Base-by-base conservation (phyloP, 768 basidiomycete species). In the Amanita muscaria region DNA sequence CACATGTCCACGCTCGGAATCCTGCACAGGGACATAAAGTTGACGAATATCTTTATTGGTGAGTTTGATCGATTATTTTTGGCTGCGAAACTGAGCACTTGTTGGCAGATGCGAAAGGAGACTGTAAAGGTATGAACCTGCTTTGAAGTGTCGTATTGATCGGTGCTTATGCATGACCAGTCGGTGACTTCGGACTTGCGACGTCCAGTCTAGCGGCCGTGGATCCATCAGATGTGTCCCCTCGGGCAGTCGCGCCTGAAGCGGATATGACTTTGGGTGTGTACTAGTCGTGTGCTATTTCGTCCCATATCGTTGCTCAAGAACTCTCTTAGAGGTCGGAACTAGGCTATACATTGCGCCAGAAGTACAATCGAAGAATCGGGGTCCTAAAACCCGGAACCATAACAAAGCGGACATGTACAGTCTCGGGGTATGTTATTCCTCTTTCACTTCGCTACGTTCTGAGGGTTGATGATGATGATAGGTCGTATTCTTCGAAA, bases 401-500 rank as follows among this genome's bases (percentile, higher is more conserved):
- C 88, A 89, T 51, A 78, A 70, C 27, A 94, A 93, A 56, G 92
- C 90, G 0, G 93, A 97, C 55, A 83, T 97, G 75, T 97, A 93
- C 58, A 91, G 89, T 59, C 74, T 94, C 8, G 93, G 92, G 18
- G 89, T 90, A 57, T 41, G 80, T 68, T 7, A 9, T 16, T 12
- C 10, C 14, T 44, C 11, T 16, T 33, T 27, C 8, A 15, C 6
- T 16, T n/a, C 21, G 15, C 45, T 16, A 33, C 15, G 8, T n/a
- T 30, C 15, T 9, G 3, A 12, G 11, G 12, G 22, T 14, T 43
- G 2, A 25, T 50, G 16, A 44, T 46, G 34, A 21, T 30, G 47
- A 16, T 49, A 92, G 88, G 81, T 97, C 51, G 92, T 96, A 11
- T 96, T 96, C 63, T 96, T 97, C 56, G 93, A 97, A 66, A 94